Percentiles rank a stretch among this genome's conserved stretches.
phyloP scores from a whole-genome alignment of 768 basidiomycete genomes.

The Trametes cubensis region DNA sequence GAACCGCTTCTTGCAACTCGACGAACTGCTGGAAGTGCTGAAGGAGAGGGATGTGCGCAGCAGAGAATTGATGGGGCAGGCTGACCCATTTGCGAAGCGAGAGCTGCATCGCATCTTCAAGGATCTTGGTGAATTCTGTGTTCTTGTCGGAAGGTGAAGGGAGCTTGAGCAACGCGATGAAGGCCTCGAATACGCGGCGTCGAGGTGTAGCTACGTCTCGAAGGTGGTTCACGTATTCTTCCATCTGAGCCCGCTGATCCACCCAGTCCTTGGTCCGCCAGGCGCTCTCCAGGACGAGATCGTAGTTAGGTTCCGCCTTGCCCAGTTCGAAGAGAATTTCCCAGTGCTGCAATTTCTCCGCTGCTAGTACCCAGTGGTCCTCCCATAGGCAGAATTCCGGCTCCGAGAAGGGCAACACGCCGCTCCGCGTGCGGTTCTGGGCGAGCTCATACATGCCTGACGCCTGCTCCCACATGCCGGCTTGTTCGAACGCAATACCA shows the following conservation, averaged over 20 bases:
- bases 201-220: slow-evolving; percentile 91
- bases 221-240: slow-evolving; percentile 75
- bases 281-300: slow-evolving; percentile 90
- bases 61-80: slow-evolving; percentile 81
- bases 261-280: slow-evolving; percentile 96
- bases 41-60: slow-evolving; percentile 91
- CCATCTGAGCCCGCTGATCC: slow-evolving; percentile 30
- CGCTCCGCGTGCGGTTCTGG: slow-evolving; percentile 80
- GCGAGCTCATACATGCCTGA: slow-evolving; percentile 86
- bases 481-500: slow-evolving; percentile 89
- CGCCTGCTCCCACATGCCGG: slow-evolving; percentile 96
- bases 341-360: slow-evolving; percentile 98
- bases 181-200: slow-evolving; percentile 97
- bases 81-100: slow-evolving; percentile 95
- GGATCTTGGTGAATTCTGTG: slow-evolving; percentile 80
- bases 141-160: slow-evolving; percentile 82
- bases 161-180: slow-evolving; percentile 84
- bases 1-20: slow-evolving; percentile 93
- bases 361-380: slow-evolving; percentile 96
- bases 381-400: slow-evolving; percentile 98
- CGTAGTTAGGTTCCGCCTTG: slow-evolving; percentile 84
- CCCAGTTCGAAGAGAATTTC: slow-evolving; percentile 92
- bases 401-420: slow-evolving; percentile 87
- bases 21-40: slow-evolving; percentile 99
- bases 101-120: slow-evolving; percentile 97